These are phyloP conservation scores for Begonia peltatifolia DNA, from an alignment of 306 rosid species.

Conservation along the genomic window DNA sequence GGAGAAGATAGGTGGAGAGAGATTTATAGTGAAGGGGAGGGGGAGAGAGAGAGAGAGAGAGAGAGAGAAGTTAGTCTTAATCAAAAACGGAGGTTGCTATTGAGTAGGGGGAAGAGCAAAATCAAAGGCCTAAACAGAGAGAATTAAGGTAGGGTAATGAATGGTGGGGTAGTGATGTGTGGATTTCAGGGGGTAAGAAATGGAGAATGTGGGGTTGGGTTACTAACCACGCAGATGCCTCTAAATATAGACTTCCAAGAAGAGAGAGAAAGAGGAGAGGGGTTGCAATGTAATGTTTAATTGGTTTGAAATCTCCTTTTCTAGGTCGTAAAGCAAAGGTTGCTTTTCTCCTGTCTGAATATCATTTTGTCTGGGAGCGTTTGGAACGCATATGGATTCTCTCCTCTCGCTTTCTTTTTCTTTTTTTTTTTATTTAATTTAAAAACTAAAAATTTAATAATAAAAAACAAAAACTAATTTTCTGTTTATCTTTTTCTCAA, in stretches of 20 bases:
- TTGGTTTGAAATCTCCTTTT: constrained; percentile 90
- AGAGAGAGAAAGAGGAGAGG: not conserved
- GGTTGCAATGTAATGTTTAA: not conserved
- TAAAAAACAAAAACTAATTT: too few relatives aligned
- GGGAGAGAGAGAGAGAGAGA: not conserved
- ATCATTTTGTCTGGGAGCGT: constrained; percentile 82
- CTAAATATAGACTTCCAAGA: constrained; percentile 5
- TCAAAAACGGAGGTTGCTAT: constrained; percentile 3
- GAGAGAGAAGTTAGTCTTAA: constrained; percentile 2
- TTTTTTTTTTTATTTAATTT: too few relatives aligned
- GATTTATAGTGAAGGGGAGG: constrained; percentile 1
- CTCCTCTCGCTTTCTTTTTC: constrained; percentile 19
- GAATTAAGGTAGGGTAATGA: constrained; percentile 8
- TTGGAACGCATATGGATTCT: constrained; percentile 81
- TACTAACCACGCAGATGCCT: constrained; percentile 2
- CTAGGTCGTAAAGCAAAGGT: constrained; percentile 81
- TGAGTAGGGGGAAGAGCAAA: constrained; percentile 5
- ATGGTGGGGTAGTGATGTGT: constrained; percentile 8
- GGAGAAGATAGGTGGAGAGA: constrained; percentile 3
- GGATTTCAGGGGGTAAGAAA: not conserved
- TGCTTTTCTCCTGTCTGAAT: constrained; percentile 70
- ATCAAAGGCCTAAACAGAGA: constrained; percentile 4
- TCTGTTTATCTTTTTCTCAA: too few relatives aligned
- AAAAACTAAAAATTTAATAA: too few relatives aligned
- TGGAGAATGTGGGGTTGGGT: constrained; percentile 1